These are phyloP conservation scores for Aspergillus sp. DNA, from an alignment of 2,329 filamentous ascomycete genomes.

Conservation along the genomic window DNA sequence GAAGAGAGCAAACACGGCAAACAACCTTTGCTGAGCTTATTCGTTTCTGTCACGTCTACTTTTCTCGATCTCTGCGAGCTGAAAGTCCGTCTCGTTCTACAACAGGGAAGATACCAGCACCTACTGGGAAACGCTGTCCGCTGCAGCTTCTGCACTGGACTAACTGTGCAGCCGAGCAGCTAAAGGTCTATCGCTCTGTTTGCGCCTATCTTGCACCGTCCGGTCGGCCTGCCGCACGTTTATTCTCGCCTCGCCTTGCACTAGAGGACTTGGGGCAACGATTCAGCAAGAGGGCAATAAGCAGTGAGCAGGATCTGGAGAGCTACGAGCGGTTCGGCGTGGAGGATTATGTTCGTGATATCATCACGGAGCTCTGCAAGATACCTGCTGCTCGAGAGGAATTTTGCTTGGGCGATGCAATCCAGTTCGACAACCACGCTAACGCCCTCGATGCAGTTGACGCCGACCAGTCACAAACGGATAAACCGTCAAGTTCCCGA, in stretches of 20 bases:
- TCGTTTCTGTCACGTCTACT: slow-evolving; percentile 21
- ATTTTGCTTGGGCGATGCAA: slow-evolving; percentile 23
- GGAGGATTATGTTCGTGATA: slow-evolving; percentile 26
- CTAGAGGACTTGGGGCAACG: slow-evolving; percentile 9
- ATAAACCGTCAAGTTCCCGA: neutral
- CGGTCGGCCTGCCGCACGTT: neutral
- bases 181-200: slow-evolving; percentile 10
- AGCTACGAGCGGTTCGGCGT: slow-evolving; percentile 27
- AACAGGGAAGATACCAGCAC: slow-evolving; percentile 12
- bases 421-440: slow-evolving; percentile 25
- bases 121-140: too few species aligned
- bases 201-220: slow-evolving; percentile 18
- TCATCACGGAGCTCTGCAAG: slow-evolving; percentile 26
- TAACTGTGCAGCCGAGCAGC: too few species aligned
- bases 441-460: slow-evolving; percentile 17
- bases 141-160: too few species aligned
- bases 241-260: slow-evolving; percentile 18
- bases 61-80: slow-evolving; percentile 21
- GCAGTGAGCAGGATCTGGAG: neutral
- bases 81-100: slow-evolving; percentile 21
- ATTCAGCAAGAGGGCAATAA: too few species aligned
- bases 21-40: slow-evolving; percentile 26
- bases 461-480: neutral
- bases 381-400: slow-evolving; percentile 21
- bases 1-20: slow-evolving; percentile 6